A percentile compares a stretch with the other conserved stretches of the same genome.
Conservation (phyloP, 495 filamentous ascomycete species). For the Xylaria venustula region DNA sequence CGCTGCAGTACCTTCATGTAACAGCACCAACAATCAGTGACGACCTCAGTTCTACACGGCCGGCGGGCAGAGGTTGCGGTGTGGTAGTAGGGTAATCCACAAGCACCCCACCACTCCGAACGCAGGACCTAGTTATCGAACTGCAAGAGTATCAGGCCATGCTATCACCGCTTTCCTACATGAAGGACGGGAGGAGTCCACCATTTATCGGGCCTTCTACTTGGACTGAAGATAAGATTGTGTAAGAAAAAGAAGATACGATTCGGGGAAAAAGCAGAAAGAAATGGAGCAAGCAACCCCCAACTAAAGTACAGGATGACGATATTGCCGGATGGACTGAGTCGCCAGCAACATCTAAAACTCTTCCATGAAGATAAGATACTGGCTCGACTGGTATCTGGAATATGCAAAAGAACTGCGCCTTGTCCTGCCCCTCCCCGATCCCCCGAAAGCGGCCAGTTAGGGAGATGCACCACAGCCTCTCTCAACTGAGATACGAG, state of each 20-base stretch:
- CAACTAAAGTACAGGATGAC: neutral
- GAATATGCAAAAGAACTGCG: no score
- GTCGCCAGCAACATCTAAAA: no score
- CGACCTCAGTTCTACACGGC: neutral
- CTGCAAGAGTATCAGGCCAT: neutral
- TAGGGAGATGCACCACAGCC: neutral
- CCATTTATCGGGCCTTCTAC: neutral
- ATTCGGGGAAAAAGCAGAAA: neutral
- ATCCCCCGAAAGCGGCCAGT: no score
- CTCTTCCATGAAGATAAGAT: no score
- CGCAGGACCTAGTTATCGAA: no score
- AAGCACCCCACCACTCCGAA: neutral
- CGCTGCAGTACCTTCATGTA: neutral
- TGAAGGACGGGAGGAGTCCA: neutral
- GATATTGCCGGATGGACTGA: no score
- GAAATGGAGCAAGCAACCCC: neutral
- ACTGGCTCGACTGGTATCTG: no score
- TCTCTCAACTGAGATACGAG: no score
- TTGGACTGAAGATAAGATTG: neutral
- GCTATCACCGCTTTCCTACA: neutral
- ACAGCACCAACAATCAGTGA: neutral
- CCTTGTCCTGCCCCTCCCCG: no score
- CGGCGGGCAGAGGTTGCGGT: neutral
- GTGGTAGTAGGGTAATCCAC: neutral
- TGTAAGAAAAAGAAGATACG: neutral